A percentile compares a stretch with the other conserved stretches of the same genome.
phyloP scores from a whole-genome alignment of 2,329 filamentous ascomycete genomes.

The Botrytis pseudocinerea region DNA sequence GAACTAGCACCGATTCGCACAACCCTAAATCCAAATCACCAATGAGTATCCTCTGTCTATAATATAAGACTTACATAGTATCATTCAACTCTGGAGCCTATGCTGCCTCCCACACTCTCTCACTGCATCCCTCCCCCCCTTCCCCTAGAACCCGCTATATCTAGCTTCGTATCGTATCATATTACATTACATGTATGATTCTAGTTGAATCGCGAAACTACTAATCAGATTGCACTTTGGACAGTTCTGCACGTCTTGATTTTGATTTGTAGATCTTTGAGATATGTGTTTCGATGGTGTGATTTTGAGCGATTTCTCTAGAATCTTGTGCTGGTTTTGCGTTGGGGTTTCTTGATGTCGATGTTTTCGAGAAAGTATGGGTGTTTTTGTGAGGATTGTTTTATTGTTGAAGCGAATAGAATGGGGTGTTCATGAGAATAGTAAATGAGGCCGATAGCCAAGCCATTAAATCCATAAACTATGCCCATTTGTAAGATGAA shows the following conservation, averaged over 20 bases:
- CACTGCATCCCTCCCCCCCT: not conserved
- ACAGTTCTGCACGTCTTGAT: not conserved
- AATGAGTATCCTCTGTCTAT: not conserved
- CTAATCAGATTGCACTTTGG: not conserved
- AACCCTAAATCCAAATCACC: not conserved
- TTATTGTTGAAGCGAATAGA: accelerated
- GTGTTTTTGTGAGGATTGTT: accelerated
- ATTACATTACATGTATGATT: not conserved
- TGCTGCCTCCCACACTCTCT: not conserved
- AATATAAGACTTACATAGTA: not conserved
- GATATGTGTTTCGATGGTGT: not conserved
- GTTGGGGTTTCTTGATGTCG: not conserved
- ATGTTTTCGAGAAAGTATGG: not conserved
- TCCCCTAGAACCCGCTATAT: not conserved
- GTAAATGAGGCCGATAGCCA: not conserved
- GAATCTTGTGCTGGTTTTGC: not conserved
- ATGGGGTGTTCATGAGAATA: not conserved
- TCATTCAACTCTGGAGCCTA: not conserved
- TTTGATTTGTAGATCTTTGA: not conserved
- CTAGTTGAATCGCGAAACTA: not conserved
- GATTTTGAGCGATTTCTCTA: not conserved
- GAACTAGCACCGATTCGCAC: not conserved
- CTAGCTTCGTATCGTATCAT: not conserved
- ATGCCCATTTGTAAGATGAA: not conserved
- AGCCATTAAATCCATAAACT: not conserved